These are phyloP conservation scores for Cystobasidium onofrii DNA, from an alignment of 768 basidiomycete genomes.

Conservation along the genomic window DNA sequence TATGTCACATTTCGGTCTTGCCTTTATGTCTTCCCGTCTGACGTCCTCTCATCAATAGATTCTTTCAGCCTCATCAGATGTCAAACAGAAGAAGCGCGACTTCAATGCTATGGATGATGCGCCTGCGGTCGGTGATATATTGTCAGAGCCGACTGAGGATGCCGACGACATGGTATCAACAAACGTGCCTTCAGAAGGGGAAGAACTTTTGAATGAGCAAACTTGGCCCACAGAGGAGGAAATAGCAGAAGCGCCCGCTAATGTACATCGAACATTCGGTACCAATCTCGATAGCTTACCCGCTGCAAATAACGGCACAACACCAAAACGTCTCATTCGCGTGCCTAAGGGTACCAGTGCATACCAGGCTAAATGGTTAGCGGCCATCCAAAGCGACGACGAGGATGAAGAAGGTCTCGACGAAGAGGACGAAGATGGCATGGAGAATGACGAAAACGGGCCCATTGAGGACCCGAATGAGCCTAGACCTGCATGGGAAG, in stretches of 20 bases:
- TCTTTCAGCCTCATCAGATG: constrained; percentile 31
- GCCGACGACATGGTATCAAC: constrained; percentile 75
- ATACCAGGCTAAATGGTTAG: constrained; percentile 94
- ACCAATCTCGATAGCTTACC: constrained; percentile 37
- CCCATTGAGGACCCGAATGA: constrained; percentile 47
- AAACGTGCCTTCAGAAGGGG: constrained; percentile 62
- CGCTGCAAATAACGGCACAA: constrained; percentile 53
- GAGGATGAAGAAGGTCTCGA: constrained; percentile 40
- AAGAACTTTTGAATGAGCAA: constrained; percentile 86
- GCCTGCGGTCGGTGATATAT: constrained; percentile 47
- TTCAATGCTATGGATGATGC: constrained; percentile 60
- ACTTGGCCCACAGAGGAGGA: constrained; percentile 99
- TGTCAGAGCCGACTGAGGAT: constrained; percentile 58
- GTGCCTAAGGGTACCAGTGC: constrained; percentile 93
- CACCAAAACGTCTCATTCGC: constrained; percentile 67
- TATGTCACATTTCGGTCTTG: constrained; percentile 50
- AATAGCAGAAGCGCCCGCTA: constrained; percentile 51
- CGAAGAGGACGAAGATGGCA: constrained; percentile 27
- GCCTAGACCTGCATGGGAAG: constrained; percentile 53
- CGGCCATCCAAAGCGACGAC: constrained; percentile 63
- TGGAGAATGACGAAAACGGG: constrained; percentile 51
- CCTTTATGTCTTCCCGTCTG: background rate
- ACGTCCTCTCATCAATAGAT: constrained; percentile 35
- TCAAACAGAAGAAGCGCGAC: constrained; percentile 46
- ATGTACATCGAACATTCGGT: constrained; percentile 49